Base-by-base conservation (phyloP, 805 yeast species). In the Starmerella cellae region DNA sequence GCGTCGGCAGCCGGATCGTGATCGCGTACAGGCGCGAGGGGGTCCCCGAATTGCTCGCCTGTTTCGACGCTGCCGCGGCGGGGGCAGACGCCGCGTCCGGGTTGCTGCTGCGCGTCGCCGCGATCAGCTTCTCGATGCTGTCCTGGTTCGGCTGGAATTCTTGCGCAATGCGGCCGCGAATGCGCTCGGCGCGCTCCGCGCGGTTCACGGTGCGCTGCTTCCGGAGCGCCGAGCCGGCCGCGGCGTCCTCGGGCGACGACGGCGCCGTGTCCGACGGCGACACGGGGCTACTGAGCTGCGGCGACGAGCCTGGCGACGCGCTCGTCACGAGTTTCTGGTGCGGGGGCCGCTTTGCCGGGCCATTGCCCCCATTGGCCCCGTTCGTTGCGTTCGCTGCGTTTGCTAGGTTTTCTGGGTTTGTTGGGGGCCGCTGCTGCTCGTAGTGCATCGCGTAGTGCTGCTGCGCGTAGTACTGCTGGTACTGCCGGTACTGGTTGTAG, bases 1-100 rank as follows among this genome's bases (percentile, higher is more conserved):
- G 60, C 27, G 55, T 48, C 10, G 59, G 59, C 33, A 57, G 47
- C 29, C 45, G 35, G 10, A 57, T 41, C 5, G 28, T 9, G 20
- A 48, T 49, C 8, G 52, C 30, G 28, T 30, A 32, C 22, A 3
- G 11, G 23, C n/a, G 14, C 18, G 11, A 3, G 19, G 38, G 23
- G n/a, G n/a, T n/a, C n/a, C n/a, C n/a, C n/a, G n/a, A n/a, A n/a
- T n/a, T n/a, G n/a, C n/a, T n/a, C 13, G 14, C 17, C 36, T 17
- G 16, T 8, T n/a, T 11, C 23, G 23, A 3, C 16, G 16, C 31
- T 16, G 20, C 18, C n/a, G 18, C 6, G 18, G 9, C 9, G 17
- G 20, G 32, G 10, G 40, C 20, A 17, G 30, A 20, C 17, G n/a
- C 22, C 18, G 33, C 17, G 23, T 11, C 17, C 13, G 31, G 19